Evolutionary conservation across 352 stramenopile species (phyloP).

Genomic region (Phytopythium cucurbitacearum): DNA sequence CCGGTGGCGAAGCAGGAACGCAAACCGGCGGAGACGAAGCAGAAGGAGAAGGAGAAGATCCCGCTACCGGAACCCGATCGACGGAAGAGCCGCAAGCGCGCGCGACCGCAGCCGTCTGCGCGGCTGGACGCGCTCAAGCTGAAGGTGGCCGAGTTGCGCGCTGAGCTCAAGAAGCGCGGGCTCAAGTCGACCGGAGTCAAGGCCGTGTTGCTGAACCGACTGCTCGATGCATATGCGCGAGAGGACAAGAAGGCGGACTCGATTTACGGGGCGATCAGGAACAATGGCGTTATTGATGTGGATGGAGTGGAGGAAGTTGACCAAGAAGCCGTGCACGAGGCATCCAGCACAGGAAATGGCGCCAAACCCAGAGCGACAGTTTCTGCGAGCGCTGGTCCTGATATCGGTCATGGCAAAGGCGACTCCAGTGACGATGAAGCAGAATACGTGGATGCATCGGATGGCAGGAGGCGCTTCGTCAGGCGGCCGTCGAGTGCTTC

Average conservation of each 20-base stretch:
- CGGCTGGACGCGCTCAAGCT: constrained; percentile 16
- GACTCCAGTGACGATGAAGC: no score
- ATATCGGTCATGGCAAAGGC: no score
- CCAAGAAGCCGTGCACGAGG: constrained; percentile 9
- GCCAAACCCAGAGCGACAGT: no score
- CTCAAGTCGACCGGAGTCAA: constrained; percentile 52
- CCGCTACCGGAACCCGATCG: neutral
- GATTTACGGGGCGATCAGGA: constrained; percentile 9
- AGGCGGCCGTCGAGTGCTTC: no score
- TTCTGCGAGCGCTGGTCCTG: no score
- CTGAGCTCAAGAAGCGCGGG: constrained; percentile 54
- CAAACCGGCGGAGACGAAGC: neutral
- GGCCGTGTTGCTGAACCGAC: constrained; percentile 34
- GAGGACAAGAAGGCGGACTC: constrained; percentile 23
- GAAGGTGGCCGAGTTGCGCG: constrained; percentile 51
- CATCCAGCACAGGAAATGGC: no score
- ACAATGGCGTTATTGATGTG: constrained; percentile 17
- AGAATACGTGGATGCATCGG: no score
- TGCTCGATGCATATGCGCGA: constrained; percentile 40
- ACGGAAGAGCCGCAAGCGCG: constrained; percentile 36
- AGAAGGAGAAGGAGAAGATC: neutral
- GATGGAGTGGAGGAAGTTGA: constrained; percentile 11
- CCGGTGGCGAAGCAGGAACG: neutral
- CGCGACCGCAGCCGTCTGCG: constrained; percentile 10
- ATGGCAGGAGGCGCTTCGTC: no score